A percentile compares a stretch with the other conserved stretches of the same genome.
These are phyloP conservation scores for Evansstolkia leycettana DNA, from an alignment of 495 filamentous ascomycete species.

Conservation along the genomic window DNA sequence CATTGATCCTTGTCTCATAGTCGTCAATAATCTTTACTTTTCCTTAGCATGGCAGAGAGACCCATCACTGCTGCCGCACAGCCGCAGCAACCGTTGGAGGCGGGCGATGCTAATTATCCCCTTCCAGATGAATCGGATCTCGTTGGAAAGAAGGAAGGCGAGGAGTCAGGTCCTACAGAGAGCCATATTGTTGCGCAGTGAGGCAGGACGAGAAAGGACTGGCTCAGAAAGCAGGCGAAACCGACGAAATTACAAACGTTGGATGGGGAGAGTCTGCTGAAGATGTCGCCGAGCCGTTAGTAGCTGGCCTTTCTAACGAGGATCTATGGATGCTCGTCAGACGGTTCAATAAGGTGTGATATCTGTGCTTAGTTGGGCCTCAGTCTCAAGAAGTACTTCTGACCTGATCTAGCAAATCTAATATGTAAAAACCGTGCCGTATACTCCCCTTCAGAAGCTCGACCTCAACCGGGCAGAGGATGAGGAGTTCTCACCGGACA, in stretches of 20 bases:
- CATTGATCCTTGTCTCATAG: too few relatives aligned
- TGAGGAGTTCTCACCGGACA: constrained; percentile 80
- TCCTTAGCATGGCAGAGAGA: too few relatives aligned
- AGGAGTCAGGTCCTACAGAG: constrained; percentile 23
- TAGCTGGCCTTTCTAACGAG: constrained; percentile 69
- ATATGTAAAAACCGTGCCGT: constrained; percentile 59
- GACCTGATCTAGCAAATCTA: constrained; percentile 62
- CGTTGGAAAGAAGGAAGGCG: too few relatives aligned
- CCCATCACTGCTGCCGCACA: too few relatives aligned
- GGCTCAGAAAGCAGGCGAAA: constrained; percentile 31
- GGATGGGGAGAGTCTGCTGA: constrained; percentile 59
- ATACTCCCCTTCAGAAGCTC: constrained; percentile 43
- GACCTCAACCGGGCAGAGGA: constrained; percentile 74
- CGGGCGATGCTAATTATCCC: too few relatives aligned
- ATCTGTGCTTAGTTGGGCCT: constrained; percentile 1
- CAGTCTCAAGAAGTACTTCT: constrained; percentile 5
- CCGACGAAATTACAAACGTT: constrained; percentile 46
- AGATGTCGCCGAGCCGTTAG: constrained; percentile 46
- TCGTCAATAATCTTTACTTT: too few relatives aligned
- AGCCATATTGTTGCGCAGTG: constrained; percentile 36
- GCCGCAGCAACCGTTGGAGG: too few relatives aligned
- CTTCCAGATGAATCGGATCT: too few relatives aligned
- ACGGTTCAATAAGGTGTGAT: constrained; percentile 67
- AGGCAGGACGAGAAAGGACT: constrained; percentile 36
- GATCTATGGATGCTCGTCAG: constrained; percentile 72